A percentile compares a stretch with the other conserved stretches of the same genome.
Conservation (phyloP, 148 eudicot species). For the Fagopyrum esculentum region DNA sequence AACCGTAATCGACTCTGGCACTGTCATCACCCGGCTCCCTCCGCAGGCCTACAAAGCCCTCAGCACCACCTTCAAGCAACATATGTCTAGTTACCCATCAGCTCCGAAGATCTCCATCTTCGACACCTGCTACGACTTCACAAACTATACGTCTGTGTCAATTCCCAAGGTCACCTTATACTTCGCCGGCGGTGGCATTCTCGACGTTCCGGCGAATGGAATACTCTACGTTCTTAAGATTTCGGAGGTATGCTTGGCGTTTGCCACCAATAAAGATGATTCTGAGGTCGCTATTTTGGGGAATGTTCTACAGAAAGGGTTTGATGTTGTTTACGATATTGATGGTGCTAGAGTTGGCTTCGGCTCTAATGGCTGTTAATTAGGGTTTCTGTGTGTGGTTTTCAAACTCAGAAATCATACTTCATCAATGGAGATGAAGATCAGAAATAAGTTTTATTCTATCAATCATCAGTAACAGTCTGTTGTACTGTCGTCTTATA, state of each 20-base stretch:
- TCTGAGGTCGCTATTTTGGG: conserved; percentile 45
- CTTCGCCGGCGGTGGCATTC: conserved; percentile 33
- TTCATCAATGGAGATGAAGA: no score
- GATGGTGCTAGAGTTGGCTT: conserved; percentile 65
- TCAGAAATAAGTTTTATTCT: no score
- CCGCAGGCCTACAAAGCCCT: conserved; percentile 51
- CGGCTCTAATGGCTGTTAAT: conserved; percentile 45
- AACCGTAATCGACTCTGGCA: conserved; percentile 69
- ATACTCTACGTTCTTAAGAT: conserved; percentile 21
- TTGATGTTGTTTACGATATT: conserved; percentile 68
- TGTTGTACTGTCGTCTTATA: no score
- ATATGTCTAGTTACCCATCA: conserved; percentile 42
- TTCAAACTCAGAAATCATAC: no score
- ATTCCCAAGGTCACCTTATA: conserved; percentile 43
- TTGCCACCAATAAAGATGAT: conserved; percentile 46
- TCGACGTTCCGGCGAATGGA: conserved; percentile 31
- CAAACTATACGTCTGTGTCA: conserved; percentile 23
- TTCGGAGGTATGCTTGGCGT: conserved; percentile 54
- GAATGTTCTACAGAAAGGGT: conserved; percentile 53
- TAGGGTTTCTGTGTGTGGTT: neutral
- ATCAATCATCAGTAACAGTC: no score
- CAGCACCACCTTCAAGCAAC: conserved; percentile 33
- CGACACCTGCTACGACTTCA: conserved; percentile 65
- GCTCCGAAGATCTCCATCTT: conserved; percentile 42
- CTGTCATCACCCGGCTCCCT: conserved; percentile 63